Base-by-base conservation (phyloP, 176 grass and related monocot species). In the Paspalum vaginatum region DNA sequence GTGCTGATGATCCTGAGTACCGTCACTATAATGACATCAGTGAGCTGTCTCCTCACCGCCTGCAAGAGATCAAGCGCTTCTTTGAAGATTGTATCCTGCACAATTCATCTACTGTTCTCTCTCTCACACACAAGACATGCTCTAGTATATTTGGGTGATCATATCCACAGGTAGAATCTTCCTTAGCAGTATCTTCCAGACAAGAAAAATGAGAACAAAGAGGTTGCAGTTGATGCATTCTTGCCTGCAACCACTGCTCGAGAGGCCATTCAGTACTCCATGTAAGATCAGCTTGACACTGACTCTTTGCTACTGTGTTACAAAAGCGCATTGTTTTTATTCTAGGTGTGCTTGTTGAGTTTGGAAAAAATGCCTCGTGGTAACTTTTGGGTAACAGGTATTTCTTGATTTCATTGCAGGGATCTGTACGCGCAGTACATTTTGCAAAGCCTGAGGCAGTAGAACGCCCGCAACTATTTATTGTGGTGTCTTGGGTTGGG, bases 201-300 rank as follows among this genome's bases (percentile, higher is more conserved):
- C 24, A 87, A 93, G 81, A 93, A 93, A 62, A 89, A 93, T n/a
- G 87, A 93, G 61, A 93, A 93, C 73, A 93, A 89, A 61, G 91
- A 87, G 27, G 91, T 93, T 43, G 91, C 81, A 59, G 87, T 89
- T 27, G 82, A 93, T 75, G 87, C 68, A 11, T 93, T 93, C 81
- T 79, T 93, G 68, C 87, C 84, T 66, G 81, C 91, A 4, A 69
- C 37, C 44, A 79, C 76, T 25, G 90, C 90, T 56, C 84, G 50
- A 16, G 90, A 92, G 48, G 87, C 91, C 81, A 87, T 93, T 75
- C 91, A 89, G n/a, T 83, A 93, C 61, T 89, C 91, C 5, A 85
- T 93, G 91, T 89, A 79, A 89, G 87, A 72, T 44, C 11, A 44
- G 2, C 70, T 71, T 38, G 49, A 17, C 8, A 39, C 17, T 68